These are phyloP conservation scores for Bretschneidera sinensis DNA, from an alignment of 345 rosid genomes.

Conservation along the genomic window DNA sequence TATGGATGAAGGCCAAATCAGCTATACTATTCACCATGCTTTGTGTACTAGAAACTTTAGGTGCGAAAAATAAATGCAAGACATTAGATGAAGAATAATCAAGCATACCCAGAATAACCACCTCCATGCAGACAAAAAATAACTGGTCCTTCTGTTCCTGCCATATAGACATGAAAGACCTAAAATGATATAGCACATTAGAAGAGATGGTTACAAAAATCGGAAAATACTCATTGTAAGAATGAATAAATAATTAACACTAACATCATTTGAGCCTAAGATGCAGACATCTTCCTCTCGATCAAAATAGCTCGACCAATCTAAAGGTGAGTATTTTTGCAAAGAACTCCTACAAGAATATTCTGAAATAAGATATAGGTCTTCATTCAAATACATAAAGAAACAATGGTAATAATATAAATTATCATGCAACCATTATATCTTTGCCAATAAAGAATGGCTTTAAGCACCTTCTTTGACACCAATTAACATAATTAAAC, in stretches of 20 bases:
- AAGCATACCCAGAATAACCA: conserved; percentile 87
- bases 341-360: conserved; percentile 41
- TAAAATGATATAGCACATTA: conserved; percentile 33
- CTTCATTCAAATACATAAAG: neutral
- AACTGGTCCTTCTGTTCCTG: conserved; percentile 88
- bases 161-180: conserved; percentile 90
- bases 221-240: neutral
- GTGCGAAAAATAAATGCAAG: neutral
- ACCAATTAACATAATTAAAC: no score
- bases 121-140: conserved; percentile 94
- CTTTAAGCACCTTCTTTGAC: neutral
- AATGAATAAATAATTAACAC: conserved; percentile 15
- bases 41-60: no score
- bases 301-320: conserved; percentile 70
- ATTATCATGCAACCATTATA: neutral
- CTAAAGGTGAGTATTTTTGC: conserved; percentile 58
- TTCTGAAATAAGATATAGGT: neutral
- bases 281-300: conserved; percentile 67
- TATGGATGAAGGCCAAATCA: neutral
- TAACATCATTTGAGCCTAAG: conserved; percentile 64
- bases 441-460: neutral
- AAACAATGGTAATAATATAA: conserved; percentile 2
- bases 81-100: neutral
- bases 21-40: neutral
- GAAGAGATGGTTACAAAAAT: neutral